Evolutionary conservation across 1,284 basidiomycete genomes (phyloP), one percentile per base, ranked within the genome.

Genomic region (Austroboletus novae-zelandiae): DNA sequence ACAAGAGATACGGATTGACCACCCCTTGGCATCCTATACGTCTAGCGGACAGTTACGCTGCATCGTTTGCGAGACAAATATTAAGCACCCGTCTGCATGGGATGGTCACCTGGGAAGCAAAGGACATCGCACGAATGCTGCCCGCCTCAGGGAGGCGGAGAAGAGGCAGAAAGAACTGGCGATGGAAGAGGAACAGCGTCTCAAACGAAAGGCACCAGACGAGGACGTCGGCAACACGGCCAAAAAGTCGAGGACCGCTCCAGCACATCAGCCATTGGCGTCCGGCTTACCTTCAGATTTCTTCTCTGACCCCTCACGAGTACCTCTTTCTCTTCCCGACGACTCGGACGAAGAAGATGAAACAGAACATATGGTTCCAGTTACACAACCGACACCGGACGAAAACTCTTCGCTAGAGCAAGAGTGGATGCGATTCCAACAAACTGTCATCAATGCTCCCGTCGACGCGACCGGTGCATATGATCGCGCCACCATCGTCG

Each of bases 41-140:
- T 56, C 78, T 7, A 67, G 71, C 17, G 85, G 85, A 30, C 81
- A 86, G 61, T 75, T 93, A 27, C 79, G 81, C 53, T 93, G 90
- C 59, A 61, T 72, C 2, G 79, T 82, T 30, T 93, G 90, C 62
- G 75, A 75, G 2, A 74, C 72, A 11, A 56, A 72, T 25, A 74
- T 93, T 52, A 92, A 91, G 61, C 79, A 87, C 58, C 78, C 86
- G 4, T 80, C 83, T 18, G 83, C 86, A n/a, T 93, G 89, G 90
- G 83, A 89, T 51, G 88, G 89, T 14, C 89, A 91, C 66, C 65
- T 91, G n/a, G 88, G 85, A 10, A 89, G 83, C 72, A 92, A 90
- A 70, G 70, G 68, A 4, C 89, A 90, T 65, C 81, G 85, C 44
- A 82, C 74, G 34, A 84, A 78, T 59, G 81, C 83, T 9, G 73